Evolutionary conservation across 306 rosid genomes (phyloP), one percentile per base, ranked within the genome.

Genomic region (Parietaria judaica): DNA sequence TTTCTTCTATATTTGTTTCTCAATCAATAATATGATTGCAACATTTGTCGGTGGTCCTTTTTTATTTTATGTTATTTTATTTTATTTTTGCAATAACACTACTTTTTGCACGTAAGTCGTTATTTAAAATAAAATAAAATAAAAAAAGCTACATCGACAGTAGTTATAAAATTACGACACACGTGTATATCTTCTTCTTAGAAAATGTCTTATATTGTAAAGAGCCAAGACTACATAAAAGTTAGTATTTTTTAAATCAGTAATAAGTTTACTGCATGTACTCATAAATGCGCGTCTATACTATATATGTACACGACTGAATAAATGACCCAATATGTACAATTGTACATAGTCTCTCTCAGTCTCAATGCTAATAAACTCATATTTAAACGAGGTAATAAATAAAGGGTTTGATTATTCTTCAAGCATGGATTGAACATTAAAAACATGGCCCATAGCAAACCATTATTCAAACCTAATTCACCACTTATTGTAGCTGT

Each of bases 41-140:
- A 54, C 23, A 7, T 38, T 23, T 31, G 38, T 54, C 58, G 58
- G 58, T 31, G 58, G 58, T 15, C 34, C 58, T 31, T 54, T 54
- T 31, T 17, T 7, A 5, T 0, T 14, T 54, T 17, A n/a, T n/a
- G n/a, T n/a, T n/a, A n/a, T n/a, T 23, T 23, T 23, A 23, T 23
- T 23, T 23, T 23, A 23, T 23, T 23, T 23, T 23, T 23, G 31
- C 31, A 23, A 23, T 23, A 23, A 23, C 31, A 23, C 31, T 2
- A n/a, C n/a, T n/a, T n/a, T n/a, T n/a, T n/a, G n/a, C n/a, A n/a
- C n/a, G n/a, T n/a, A n/a, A n/a, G n/a, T n/a, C n/a, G n/a, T n/a
- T n/a, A n/a, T n/a, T n/a, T n/a, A n/a, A n/a, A n/a, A n/a, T n/a
- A n/a, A n/a, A n/a, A n/a, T n/a, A n/a, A n/a, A n/a, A n/a, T n/a